phyloP scores from a whole-genome alignment of 148 eudicot species.

The Rhododendron molle region DNA sequence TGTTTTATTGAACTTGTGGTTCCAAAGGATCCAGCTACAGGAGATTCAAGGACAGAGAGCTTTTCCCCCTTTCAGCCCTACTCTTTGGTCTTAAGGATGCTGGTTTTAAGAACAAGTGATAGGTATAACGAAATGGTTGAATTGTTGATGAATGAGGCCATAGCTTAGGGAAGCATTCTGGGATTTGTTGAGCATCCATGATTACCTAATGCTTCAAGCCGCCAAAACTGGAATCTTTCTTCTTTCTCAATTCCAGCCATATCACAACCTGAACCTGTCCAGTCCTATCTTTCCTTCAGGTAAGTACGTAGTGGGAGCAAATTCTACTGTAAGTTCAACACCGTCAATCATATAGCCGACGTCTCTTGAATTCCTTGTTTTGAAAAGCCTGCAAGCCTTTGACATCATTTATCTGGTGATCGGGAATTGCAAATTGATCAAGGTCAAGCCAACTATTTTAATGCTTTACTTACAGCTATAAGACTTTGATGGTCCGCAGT shows the following conservation, averaged over 20 bases:
- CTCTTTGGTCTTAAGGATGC: neutral
- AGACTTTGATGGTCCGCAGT: neutral
- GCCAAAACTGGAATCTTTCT: neutral
- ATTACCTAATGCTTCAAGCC: neutral
- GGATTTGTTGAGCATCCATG: neutral
- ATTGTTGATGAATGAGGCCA: neutral
- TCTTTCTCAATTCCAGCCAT: neutral
- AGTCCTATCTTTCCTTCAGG: neutral
- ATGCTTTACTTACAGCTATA: neutral
- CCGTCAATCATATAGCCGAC: neutral
- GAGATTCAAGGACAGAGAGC: neutral
- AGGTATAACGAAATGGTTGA: neutral
- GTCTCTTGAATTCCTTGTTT: neutral
- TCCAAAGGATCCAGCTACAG: neutral
- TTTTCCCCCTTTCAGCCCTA: neutral
- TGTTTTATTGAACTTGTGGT: neutral
- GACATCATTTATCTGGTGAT: neutral
- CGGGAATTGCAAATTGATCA: neutral
- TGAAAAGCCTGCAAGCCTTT: neutral
- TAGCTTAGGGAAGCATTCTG: neutral
- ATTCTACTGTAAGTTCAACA: neutral
- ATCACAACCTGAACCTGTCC: neutral
- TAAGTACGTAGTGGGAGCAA: neutral
- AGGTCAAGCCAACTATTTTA: neutral
- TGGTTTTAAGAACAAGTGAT: neutral